phyloP scores from a whole-genome alignment of 345 rosid genomes.

The Anastatica hierochuntica region DNA sequence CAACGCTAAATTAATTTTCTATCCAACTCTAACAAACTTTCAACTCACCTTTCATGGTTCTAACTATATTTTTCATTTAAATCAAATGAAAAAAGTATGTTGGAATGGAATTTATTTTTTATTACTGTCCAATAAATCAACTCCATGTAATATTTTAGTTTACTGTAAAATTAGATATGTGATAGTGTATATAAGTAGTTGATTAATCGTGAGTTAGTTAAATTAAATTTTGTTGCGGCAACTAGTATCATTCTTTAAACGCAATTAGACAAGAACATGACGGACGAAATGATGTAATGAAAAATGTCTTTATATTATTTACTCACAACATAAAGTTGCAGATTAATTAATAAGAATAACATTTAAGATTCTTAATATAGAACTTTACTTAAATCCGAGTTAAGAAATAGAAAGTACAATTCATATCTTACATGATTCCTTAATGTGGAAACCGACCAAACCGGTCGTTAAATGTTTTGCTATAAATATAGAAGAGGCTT shows the following conservation, averaged over 20 bases:
- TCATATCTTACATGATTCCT: neutral
- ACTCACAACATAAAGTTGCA: too few relatives aligned
- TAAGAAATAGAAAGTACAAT: slow-evolving; percentile 3
- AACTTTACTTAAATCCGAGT: neutral
- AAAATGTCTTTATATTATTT: neutral
- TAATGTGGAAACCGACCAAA: slow-evolving; percentile 23
- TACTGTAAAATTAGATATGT: too few relatives aligned
- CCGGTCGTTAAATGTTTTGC: slow-evolving; percentile 12
- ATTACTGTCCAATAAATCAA: too few relatives aligned
- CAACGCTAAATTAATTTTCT: neutral
- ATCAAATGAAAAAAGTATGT: neutral
- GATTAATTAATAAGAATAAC: neutral
- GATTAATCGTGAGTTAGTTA: too few relatives aligned
- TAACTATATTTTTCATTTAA: slow-evolving; percentile 12
- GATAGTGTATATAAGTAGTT: too few relatives aligned
- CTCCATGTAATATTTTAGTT: too few relatives aligned
- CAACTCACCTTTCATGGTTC: slow-evolving; percentile 21
- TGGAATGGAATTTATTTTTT: neutral
- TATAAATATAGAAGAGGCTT: slow-evolving; percentile 19
- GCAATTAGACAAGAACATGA: neutral
- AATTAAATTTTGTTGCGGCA: too few relatives aligned
- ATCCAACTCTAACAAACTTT: slow-evolving; percentile 26
- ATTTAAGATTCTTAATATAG: neutral
- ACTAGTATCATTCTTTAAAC: too few relatives aligned
- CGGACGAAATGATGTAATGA: slow-evolving; percentile 18